A percentile compares a stretch with the other conserved stretches of the same genome.
Conservation (phyloP, 225 moss, liverwort and hornwort genomes). For the Pseudisothecium myosuroides region DNA sequence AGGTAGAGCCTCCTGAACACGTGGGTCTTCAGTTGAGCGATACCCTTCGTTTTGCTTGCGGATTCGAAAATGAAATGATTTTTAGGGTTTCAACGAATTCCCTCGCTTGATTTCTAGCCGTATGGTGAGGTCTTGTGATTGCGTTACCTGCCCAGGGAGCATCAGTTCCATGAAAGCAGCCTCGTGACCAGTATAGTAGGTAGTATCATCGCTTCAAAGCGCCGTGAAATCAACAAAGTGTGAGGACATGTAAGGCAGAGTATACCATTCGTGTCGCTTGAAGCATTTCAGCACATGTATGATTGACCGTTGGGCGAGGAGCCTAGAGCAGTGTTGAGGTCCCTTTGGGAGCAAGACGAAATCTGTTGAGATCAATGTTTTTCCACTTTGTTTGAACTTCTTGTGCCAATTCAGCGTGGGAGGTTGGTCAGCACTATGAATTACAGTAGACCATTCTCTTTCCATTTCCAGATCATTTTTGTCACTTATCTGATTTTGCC, state of each 20-base stretch:
- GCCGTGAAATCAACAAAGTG: neutral
- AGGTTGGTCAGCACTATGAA: neutral
- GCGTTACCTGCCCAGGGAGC: neutral
- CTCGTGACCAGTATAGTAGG: neutral
- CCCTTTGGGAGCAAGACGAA: neutral
- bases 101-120: neutral
- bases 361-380: neutral
- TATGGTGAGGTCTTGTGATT: neutral
- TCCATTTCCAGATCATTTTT: neutral
- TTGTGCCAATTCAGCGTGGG: neutral
- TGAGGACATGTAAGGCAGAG: neutral
- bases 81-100: neutral
- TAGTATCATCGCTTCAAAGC: neutral
- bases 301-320: neutral
- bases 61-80: neutral
- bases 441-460: neutral
- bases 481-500: neutral
- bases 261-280: neutral
- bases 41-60: neutral
- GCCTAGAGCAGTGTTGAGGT: neutral
- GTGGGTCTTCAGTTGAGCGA: neutral
- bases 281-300: neutral
- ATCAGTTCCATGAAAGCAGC: neutral
- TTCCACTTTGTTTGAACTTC: neutral
- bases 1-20: slow-evolving; percentile 13